Percentiles rank a stretch among this genome's conserved stretches.
phyloP scores from a whole-genome alignment of 129 eudicot species.

The Sambucus nigra region DNA sequence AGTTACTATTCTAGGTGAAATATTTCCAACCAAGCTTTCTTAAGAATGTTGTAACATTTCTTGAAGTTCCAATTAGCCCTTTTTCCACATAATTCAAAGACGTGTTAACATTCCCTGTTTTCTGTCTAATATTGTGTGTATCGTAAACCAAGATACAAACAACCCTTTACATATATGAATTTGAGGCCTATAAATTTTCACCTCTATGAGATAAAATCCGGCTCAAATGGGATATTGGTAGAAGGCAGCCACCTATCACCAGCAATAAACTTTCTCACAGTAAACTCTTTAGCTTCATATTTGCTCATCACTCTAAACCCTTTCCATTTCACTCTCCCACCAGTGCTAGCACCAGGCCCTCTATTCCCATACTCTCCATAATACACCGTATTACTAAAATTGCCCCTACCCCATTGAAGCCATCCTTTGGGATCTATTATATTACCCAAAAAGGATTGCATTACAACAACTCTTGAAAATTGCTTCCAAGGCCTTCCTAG shows the following conservation, averaged over 20 bases:
- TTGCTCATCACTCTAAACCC: background rate
- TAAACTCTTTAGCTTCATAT: slow-evolving; percentile 6
- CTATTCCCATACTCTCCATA: slow-evolving; percentile 12
- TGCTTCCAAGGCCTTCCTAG: slow-evolving; percentile 16
- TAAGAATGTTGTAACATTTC: too few relatives aligned
- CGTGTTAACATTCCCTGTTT: too few relatives aligned
- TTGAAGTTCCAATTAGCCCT: too few relatives aligned
- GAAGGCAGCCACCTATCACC: slow-evolving; percentile 13
- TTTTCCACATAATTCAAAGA: too few relatives aligned
- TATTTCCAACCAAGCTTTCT: too few relatives aligned
- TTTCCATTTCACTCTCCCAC: slow-evolving; percentile 6
- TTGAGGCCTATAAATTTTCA: too few relatives aligned
- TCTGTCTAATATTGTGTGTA: too few relatives aligned
- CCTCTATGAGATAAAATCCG: slow-evolving; percentile 7
- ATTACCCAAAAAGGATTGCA: slow-evolving; percentile 11
- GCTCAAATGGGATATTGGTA: background rate
- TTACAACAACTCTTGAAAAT: background rate
- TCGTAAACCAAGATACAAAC: too few relatives aligned
- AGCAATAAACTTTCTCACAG: slow-evolving; percentile 13
- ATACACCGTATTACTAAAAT: background rate
- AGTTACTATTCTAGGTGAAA: too few relatives aligned
- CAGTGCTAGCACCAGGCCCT: slow-evolving; percentile 12
- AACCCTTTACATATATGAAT: too few relatives aligned
- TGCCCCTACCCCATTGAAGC: background rate
- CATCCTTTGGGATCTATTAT: slow-evolving; percentile 14